These are phyloP conservation scores for Curvularia lunata DNA, from an alignment of 2,329 filamentous ascomycete genomes.

Conservation along the genomic window DNA sequence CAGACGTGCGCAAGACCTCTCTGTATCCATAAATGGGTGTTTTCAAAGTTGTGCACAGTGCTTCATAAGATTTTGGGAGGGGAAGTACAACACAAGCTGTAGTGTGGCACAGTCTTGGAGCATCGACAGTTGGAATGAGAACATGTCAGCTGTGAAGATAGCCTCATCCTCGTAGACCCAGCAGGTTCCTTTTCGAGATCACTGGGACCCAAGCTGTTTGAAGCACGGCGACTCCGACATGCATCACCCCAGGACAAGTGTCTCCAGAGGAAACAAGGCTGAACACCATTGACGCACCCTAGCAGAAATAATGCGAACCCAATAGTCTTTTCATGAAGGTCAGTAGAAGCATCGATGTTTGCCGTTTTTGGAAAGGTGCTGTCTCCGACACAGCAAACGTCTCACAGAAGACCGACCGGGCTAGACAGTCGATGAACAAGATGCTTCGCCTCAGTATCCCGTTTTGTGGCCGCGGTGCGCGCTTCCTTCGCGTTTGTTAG, in stretches of 20 bases:
- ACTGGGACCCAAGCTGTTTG: not conserved
- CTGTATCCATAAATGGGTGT: not conserved
- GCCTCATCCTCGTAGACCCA: not conserved
- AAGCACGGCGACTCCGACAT: not conserved
- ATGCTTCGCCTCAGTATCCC: not conserved
- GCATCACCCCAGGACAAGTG: not conserved
- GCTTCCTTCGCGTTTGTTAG: not conserved
- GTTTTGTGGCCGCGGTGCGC: not conserved
- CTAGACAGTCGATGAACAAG: too few species aligned
- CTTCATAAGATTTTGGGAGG: not conserved
- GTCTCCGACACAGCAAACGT: not conserved
- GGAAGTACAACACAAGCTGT: not conserved
- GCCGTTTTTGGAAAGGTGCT: not conserved
- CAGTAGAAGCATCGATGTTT: not conserved
- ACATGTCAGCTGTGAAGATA: not conserved
- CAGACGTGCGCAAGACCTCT: not conserved
- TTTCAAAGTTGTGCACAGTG: not conserved
- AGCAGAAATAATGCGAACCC: not conserved
- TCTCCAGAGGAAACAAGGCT: not conserved
- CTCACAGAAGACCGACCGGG: not conserved
- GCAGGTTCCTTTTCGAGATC: not conserved
- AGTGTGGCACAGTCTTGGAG: conserved; percentile 11
- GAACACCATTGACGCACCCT: not conserved
- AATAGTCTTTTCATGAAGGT: not conserved
- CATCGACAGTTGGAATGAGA: conserved; percentile 4